These are phyloP conservation scores for Microstroma glucosiphilum DNA, from an alignment of 1,284 basidiomycete species.

Conservation along the genomic window DNA sequence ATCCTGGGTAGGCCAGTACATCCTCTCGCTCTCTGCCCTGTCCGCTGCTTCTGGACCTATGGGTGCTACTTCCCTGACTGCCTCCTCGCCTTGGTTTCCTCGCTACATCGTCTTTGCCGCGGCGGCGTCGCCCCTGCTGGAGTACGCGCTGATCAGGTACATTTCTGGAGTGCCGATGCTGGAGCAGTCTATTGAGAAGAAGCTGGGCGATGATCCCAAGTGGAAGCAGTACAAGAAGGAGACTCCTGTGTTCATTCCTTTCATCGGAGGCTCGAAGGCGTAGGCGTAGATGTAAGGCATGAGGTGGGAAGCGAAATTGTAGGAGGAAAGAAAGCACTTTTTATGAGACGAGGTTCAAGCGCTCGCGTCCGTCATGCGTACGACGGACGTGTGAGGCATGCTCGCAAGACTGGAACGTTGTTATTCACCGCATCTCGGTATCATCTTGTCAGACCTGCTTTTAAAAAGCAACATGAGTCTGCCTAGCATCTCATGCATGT, in stretches of 20 bases:
- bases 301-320: not conserved
- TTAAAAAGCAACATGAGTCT: no score
- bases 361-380: no score
- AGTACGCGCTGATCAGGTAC: constrained; percentile 57
- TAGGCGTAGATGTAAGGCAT: not conserved
- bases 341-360: no score
- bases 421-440: no score
- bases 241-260: constrained; percentile 36
- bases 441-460: no score
- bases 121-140: constrained; percentile 62
- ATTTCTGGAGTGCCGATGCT: constrained; percentile 66
- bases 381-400: no score
- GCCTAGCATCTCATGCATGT: no score
- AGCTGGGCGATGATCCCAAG: constrained; percentile 61
- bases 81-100: constrained; percentile 50
- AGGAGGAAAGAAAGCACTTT: no score
- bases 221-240: constrained; percentile 65
- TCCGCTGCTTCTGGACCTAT: constrained; percentile 11
- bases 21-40: constrained; percentile 55
- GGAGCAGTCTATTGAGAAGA: constrained; percentile 62
- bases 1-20: constrained; percentile 67
- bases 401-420: no score
- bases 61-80: constrained; percentile 19
- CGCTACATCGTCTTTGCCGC: constrained; percentile 54
- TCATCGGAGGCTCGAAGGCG: constrained; percentile 30